Base-by-base conservation (phyloP, 1,284 basidiomycete species). In the Malassezia sp. region DNA sequence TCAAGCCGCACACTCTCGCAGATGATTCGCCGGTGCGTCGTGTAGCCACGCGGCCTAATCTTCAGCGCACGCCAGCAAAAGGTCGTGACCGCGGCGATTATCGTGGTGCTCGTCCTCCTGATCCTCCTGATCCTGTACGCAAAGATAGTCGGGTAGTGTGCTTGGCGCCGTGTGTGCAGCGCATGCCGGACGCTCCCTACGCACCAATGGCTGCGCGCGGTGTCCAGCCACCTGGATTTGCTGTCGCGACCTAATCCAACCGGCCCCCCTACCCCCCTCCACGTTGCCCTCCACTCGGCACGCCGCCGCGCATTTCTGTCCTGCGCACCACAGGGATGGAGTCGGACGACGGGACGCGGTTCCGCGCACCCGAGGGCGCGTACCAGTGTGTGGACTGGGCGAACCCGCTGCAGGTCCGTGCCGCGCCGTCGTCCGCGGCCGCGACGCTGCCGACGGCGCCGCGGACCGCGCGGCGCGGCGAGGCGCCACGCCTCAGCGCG, bases 1-100 rank as follows among this genome's bases (percentile, higher is more conserved):
- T 78, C 78, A 6, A 74, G 75, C 4, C 75, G 75, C 29, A 80
- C 78, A 9, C 65, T 80, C 28, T 76, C 76, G 60, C 75, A 75
- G 63, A 80, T 80, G 78, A 76, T 80, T 43, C 73, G 74, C 61
- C 75, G 75, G 78, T 79, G 60, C 63, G 75, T 68, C 27, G 1
- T 17, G 14, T 21, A 14, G 9, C n/a, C 33, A 18, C 1, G n/a
- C n/a, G n/a, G n/a, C 3, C 14, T 12, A n/a, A 5, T 17, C 2
- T 22, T 30, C 60, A 70, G 67, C 31, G 65, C 65, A 14, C 58
- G 61, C 50, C 65, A 68, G 51, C 67, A 70, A 53, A 64, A 65
- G 53, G 28, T 70, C 32, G 55, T 64, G 45, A 68, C 61, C 32
- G 43, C 52, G 42, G 65, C 56, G 18, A 70, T 70, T 51, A 53